Percentiles rank a stretch among this genome's conserved stretches.
Conservation (phyloP, 2,329 filamentous ascomycete species). For the Tolypocladium capitatum region DNA sequence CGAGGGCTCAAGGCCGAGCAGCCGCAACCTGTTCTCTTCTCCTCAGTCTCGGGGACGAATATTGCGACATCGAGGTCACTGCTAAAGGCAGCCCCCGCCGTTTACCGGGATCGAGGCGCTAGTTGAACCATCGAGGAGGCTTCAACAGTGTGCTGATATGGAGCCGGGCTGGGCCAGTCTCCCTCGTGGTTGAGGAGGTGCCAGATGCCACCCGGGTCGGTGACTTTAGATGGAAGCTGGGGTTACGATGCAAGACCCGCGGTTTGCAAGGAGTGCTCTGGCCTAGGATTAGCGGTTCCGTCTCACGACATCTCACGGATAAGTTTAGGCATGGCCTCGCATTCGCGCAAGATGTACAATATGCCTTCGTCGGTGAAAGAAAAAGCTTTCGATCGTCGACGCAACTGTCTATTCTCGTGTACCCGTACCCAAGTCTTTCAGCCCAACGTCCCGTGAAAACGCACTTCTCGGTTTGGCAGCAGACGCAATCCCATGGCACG, state of each 20-base stretch:
- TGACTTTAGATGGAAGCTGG: not conserved
- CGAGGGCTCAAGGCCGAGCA: too few species aligned
- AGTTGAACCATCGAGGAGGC: not conserved
- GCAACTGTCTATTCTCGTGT: not conserved
- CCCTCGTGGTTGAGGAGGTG: not conserved
- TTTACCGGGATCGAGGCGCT: too few species aligned
- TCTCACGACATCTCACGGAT: too few species aligned
- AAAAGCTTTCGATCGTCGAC: not conserved
- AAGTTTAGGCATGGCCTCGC: not conserved
- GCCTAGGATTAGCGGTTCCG: not conserved
- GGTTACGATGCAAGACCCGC: not conserved
- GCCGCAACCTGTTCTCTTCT: too few species aligned
- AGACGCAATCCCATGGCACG: not conserved
- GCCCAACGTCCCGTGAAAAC: not conserved
- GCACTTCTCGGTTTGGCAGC: not conserved
- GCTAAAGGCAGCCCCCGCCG: not conserved
- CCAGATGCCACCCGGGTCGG: not conserved
- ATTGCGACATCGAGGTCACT: not conserved
- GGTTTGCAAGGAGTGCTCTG: not conserved
- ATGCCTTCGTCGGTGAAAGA: not conserved
- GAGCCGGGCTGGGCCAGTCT: not conserved
- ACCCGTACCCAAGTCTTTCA: not conserved
- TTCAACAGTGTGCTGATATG: not conserved
- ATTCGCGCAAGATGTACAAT: not conserved
- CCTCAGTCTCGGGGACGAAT: too few species aligned